phyloP scores from a whole-genome alignment of 805 yeast species.

The Yarrowia sp. region DNA sequence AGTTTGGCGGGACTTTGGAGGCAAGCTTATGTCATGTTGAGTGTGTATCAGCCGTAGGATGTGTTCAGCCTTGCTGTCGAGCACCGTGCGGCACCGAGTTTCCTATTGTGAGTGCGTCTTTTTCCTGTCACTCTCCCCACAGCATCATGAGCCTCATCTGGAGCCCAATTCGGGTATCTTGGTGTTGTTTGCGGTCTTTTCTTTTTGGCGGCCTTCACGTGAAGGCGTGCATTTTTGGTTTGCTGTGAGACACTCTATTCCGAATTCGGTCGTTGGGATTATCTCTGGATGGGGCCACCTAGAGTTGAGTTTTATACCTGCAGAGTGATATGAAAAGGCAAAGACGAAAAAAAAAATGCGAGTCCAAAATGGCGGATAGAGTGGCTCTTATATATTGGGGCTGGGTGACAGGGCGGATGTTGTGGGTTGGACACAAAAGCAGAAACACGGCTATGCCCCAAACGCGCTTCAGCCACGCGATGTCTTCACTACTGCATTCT shows the following conservation, averaged over 20 bases:
- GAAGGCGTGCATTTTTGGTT: background rate
- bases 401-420: background rate
- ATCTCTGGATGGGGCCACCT: background rate
- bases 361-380: background rate
- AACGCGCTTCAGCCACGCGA: background rate
- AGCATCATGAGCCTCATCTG: no score
- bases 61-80: background rate
- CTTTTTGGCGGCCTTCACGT: background rate
- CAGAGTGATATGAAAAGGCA: background rate
- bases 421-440: no score
- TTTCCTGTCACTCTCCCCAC: background rate
- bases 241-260: slow-evolving; percentile 14
- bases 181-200: background rate
- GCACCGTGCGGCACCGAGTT: background rate
- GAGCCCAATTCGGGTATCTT: no score
- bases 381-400: background rate
- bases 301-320: background rate
- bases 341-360: no score
- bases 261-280: background rate
- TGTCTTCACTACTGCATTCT: background rate
- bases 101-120: background rate
- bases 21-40: no score
- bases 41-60: background rate
- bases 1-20: no score
- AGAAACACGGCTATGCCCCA: background rate